Conservation (phyloP, 2,329 filamentous ascomycete genomes). For the Aspergillus awamori region DNA sequence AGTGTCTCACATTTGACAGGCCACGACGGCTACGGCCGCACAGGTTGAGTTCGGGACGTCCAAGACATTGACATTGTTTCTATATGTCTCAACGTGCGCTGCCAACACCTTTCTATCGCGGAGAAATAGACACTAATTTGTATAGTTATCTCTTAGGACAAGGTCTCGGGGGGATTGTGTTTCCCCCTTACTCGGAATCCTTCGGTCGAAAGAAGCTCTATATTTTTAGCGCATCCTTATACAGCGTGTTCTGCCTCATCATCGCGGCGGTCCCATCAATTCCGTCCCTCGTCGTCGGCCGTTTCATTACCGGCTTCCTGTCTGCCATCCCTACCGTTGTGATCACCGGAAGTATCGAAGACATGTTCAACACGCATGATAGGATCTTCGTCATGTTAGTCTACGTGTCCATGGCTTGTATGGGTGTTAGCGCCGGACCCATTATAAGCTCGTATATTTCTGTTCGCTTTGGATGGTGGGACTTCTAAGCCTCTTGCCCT, state of each 20-base stretch:
- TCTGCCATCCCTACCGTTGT: slow-evolving; percentile 14
- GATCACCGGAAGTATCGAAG: slow-evolving; percentile 13
- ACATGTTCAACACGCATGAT: slow-evolving; percentile 10
- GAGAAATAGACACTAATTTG: background rate
- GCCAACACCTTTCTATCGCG: too few species aligned
- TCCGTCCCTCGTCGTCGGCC: slow-evolving; percentile 4
- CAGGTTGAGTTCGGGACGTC: background rate
- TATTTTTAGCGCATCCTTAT: background rate
- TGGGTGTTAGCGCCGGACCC: slow-evolving; percentile 8
- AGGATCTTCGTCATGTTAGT: slow-evolving; percentile 12
- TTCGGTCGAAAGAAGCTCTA: slow-evolving; percentile 16
- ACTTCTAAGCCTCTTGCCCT: background rate
- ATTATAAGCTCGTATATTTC: slow-evolving; percentile 8
- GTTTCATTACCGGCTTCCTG: slow-evolving; percentile 10
- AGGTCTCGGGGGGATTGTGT: slow-evolving; percentile 8
- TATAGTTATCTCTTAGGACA: slow-evolving; percentile 7
- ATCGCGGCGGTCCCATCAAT: slow-evolving; percentile 8
- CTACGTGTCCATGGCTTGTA: slow-evolving; percentile 3
- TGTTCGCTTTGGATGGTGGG: slow-evolving; percentile 8
- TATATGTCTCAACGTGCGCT: slow-evolving; percentile 1
- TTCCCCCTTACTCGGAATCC: slow-evolving; percentile 13
- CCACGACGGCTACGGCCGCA: background rate
- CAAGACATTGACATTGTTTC: background rate
- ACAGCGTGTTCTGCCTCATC: slow-evolving; percentile 7
- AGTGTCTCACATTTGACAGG: slow-evolving; percentile 1